Base-by-base conservation (phyloP, 83 land plant genomes). In the Picea engelmannii region DNA sequence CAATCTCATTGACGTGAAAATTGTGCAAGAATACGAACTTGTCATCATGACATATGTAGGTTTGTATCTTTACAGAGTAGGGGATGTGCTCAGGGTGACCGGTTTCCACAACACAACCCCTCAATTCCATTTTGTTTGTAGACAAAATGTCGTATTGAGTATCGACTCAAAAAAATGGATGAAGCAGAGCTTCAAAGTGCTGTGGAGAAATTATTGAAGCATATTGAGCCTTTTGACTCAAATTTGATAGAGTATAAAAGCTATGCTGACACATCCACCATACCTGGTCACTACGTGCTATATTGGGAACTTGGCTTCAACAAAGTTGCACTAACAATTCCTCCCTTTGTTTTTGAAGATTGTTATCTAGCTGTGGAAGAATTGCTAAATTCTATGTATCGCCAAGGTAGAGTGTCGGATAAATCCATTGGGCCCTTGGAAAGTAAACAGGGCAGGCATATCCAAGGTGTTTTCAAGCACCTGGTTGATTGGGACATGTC, bases 81-180 rank as follows among this genome's bases (percentile, higher is more conserved):
- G 63, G 63, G 63, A 62, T 62, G 63, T 62, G 63, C 63, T 62
- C 17, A 12, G 63, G 18, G 63, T 62, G 63, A 17, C 63, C 17
- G 63, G 63, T 27, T 27, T 27, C 31, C 31, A 27, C 31, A 27
- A 27, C 31, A 27, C 31, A 27, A 27, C 31, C 31, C 98, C 98
- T 7, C 91, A 92, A 42, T 93, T 95, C 83, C 86, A 83, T 65
- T 93, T 93, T 80, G 78, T 93, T 0, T 87, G 96, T 47, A 71
- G 96, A 20, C 91, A 86, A 67, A 95, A 91, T 73, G 98, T 95
- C 25, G 89, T 86, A 11, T 89, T 95, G 18, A 91, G 94, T 87
- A 90, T 95, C 68, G 91, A 93, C 78, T 74, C 93, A 17, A 93
- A 95, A 91, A 95, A 86, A 93, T 94, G 4, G 93, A 93, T 74